Evolutionary conservation across 192 early-diverging fungal species (phyloP).

Genomic region (Funneliformis geosporum): DNA sequence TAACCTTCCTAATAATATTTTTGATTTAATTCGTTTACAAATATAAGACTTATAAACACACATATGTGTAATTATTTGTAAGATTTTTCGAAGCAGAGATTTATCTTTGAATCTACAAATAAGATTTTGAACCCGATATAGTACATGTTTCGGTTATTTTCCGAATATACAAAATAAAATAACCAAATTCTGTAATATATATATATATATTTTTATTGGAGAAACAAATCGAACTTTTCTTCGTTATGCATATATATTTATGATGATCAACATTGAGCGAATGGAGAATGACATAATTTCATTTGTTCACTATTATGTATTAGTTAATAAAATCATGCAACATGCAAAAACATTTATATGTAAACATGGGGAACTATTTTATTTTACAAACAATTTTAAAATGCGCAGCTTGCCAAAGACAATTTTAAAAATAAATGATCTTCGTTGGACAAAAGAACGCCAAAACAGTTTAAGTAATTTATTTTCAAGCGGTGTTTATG

Average conservation of each 20-base stretch:
- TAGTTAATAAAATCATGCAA: too few species aligned
- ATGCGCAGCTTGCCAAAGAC: too few species aligned
- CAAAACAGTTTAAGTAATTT: background rate
- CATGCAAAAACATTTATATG: too few species aligned
- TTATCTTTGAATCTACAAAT: too few species aligned
- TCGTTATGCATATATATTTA: background rate
- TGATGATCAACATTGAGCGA: background rate
- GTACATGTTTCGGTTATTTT: background rate
- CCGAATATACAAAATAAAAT: background rate
- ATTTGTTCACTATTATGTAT: background rate
- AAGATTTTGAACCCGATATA: too few species aligned
- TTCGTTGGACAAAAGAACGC: background rate
- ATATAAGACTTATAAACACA: too few species aligned
- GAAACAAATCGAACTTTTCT: background rate
- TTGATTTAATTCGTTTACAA: background rate
- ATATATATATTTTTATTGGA: background rate
- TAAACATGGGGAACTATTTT: background rate
- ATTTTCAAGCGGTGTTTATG: background rate
- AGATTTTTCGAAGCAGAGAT: too few species aligned
- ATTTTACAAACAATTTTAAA: too few species aligned
- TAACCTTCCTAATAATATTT: background rate
- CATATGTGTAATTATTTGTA: too few species aligned
- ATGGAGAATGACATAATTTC: background rate
- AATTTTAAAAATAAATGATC: too few species aligned
- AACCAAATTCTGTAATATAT: too few species aligned